Conservation (phyloP, 306 rosid genomes). For the Cucurbita ficifolia region DNA sequence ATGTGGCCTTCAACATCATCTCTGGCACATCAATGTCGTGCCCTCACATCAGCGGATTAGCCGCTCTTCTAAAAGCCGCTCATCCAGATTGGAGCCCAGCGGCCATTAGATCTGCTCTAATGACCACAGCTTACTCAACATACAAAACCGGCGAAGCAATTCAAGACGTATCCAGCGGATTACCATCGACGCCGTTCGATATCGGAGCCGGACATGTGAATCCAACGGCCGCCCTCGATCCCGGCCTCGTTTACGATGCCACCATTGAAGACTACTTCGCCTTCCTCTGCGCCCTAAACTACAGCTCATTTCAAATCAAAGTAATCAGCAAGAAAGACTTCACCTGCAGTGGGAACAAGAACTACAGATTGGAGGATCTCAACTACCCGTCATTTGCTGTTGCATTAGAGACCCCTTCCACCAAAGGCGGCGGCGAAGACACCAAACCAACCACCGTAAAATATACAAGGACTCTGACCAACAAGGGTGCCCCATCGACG, state of each 20-base stretch:
- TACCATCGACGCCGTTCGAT: conserved; percentile 63
- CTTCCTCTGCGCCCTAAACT: conserved; percentile 75
- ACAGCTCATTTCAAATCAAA: conserved; percentile 38
- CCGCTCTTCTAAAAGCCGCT: conserved; percentile 58
- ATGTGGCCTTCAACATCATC: conserved; percentile 55
- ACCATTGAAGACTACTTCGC: conserved; percentile 45
- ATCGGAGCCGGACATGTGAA: conserved; percentile 82
- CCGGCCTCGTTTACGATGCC: conserved; percentile 70
- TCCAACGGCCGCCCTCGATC: conserved; percentile 75
- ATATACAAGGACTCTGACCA: conserved; percentile 55
- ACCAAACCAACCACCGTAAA: conserved; percentile 25
- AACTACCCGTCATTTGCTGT: conserved; percentile 89
- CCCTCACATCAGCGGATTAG: conserved; percentile 83
- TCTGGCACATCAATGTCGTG: conserved; percentile 98
- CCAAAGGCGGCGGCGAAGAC: conserved; percentile 30
- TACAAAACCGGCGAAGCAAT: conserved; percentile 46
- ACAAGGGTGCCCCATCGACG: conserved; percentile 49
- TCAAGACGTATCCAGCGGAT: conserved; percentile 45
- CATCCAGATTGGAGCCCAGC: conserved; percentile 90
- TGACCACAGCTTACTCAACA: conserved; percentile 70
- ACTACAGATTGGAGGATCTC: conserved; percentile 50
- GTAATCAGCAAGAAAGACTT: conserved; percentile 23
- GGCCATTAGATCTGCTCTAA: conserved; percentile 73
- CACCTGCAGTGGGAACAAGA: conserved; percentile 34
- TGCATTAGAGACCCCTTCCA: conserved; percentile 46